Percentiles rank a stretch among this genome's conserved stretches.
Evolutionary conservation across 768 basidiomycete genomes (phyloP).

Genomic region (Termitomyces sp.): DNA sequence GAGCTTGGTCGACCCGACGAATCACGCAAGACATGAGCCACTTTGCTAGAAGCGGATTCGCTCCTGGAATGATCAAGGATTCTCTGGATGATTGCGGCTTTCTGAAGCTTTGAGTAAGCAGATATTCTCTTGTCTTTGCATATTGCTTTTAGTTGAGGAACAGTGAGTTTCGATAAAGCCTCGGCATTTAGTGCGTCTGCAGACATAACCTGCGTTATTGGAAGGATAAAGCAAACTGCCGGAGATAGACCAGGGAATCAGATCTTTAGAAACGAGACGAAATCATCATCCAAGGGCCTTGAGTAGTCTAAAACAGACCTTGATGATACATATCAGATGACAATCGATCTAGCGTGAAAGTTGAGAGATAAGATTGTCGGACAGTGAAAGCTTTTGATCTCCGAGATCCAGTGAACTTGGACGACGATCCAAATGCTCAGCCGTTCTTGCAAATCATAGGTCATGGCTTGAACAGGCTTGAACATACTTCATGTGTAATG

Average conservation of each 20-base stretch:
- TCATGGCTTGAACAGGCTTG: too few species aligned
- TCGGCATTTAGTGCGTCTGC: constrained; percentile 13
- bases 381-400: too few species aligned
- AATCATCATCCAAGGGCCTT: too few species aligned
- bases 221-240: not conserved
- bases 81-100: constrained; percentile 53
- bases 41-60: not conserved
- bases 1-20: not conserved
- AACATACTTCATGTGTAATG: too few species aligned
- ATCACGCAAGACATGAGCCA: not conserved
- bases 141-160: constrained; percentile 59
- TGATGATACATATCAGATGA: too few species aligned
- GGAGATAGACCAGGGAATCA: not conserved
- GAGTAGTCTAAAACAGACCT: too few species aligned
- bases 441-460: too few species aligned
- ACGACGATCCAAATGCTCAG: too few species aligned
- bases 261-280: too few species aligned
- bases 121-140: constrained; percentile 61
- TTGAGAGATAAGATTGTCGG: too few species aligned
- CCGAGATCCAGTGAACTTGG: too few species aligned
- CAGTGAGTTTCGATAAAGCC: constrained; percentile 47
- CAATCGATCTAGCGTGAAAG: too few species aligned
- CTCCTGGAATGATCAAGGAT: constrained; percentile 21
- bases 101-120: constrained; percentile 68
- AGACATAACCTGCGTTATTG: not conserved